A percentile compares a stretch with the other conserved stretches of the same genome.
These are phyloP conservation scores for Salix koriyanagi DNA, from an alignment of 345 rosid species.

Conservation along the genomic window DNA sequence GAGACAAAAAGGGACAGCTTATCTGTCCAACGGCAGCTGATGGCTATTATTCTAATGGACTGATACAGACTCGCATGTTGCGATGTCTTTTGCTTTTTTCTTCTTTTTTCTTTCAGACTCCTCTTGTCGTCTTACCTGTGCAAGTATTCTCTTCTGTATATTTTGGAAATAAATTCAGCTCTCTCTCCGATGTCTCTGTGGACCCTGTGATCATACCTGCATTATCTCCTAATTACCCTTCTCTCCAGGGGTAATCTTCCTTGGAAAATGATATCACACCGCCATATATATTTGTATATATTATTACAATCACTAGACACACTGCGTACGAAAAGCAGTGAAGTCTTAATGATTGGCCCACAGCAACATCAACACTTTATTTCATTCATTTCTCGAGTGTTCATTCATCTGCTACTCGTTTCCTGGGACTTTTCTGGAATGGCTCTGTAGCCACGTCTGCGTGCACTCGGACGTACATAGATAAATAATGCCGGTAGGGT, in stretches of 20 bases:
- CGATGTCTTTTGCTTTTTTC: constrained; percentile 33
- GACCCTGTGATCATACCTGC: constrained; percentile 9
- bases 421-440: no score
- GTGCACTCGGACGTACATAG: no score
- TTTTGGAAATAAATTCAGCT: no score
- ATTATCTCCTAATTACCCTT: constrained; percentile 7
- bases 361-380: background rate
- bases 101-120: constrained; percentile 20
- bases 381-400: no score
- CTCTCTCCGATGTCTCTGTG: background rate
- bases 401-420: no score
- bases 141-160: background rate
- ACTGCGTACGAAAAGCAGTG: background rate
- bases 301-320: background rate
- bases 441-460: no score
- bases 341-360: background rate
- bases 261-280: constrained; percentile 48
- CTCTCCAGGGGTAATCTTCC: constrained; percentile 37
- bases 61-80: constrained; percentile 30
- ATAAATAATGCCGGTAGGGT: no score
- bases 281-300: background rate
- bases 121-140: constrained; percentile 16
- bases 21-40: constrained; percentile 51
- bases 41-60: constrained; percentile 11
- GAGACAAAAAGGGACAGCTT: constrained; percentile 64